Evolutionary conservation across 495 filamentous ascomycete species (phyloP), one percentile per base, ranked within the genome.

Genomic region (Hypomontagnella monticulosa): DNA sequence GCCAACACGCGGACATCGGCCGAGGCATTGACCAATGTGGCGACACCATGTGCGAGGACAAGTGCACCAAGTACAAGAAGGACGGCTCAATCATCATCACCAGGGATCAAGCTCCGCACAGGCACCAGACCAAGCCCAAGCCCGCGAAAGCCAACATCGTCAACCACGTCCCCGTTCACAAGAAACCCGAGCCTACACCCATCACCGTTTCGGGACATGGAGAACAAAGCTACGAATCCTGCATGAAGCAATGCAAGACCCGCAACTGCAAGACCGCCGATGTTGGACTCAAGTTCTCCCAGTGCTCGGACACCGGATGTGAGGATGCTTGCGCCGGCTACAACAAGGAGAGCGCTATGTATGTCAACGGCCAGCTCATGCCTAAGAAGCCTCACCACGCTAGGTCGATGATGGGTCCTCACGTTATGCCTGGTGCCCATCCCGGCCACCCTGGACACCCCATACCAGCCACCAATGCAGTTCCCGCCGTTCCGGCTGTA

Each of bases 251-350:
- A 11, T 66, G 63, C 38, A 51, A 30, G 30, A 61, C 64, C 0
- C 57, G 52, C 37, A 67, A 67, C 52, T 67, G 57, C 47, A 38
- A 67, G 38, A 48, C 18, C 55, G 36, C 48, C 6, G 57, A 44
- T 27, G 49, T 52, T 7, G 57, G 47, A 4, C 2, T 44, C 23
- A 11, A 16, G 0, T 23, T 61, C 23, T 52, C 47, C 1, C 57
- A 61, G 40, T 61, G 57, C 16, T 38, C 47, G 5, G 48, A 61
- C 14, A 57, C 23, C 15, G 44, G 40, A 3, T 57, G 53, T 30
- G 41, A 57, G 32, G 52, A 56, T 11, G 36, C 52, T 12, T 56
- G 52, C 14, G 52, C 52, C 4, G 33, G 42, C n/a, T 18, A 20
- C 37, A 44, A 56, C 6, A 12, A 40, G 36, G 36, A 27, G 23